Base-by-base conservation (phyloP, 2,329 filamentous ascomycete genomes). In the Xylaria sp. region DNA sequence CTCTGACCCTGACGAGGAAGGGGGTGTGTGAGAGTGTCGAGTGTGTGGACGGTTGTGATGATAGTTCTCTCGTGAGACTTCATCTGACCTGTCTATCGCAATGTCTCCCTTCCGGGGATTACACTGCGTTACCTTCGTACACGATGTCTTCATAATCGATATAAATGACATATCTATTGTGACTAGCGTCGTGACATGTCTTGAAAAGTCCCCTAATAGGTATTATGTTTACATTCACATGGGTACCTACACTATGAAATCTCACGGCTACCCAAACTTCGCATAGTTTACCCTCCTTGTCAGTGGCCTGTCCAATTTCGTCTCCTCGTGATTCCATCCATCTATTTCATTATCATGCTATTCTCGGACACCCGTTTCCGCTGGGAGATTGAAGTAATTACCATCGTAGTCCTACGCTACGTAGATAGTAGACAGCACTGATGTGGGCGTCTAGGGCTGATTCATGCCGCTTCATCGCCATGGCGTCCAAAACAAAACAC, bases 371-470 rank as follows among this genome's bases (percentile, higher is more conserved):
- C 32, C 58, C 42, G 42, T 54, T 47, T 40, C n/a, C 48, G 35
- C 27, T 54, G 32, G 5, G 3, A 40, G 27, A 40, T n/a, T 47
- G 44, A 48, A 12, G 35, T 6, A 55, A 65, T 65, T 48, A 44
- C 23, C 25, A 29, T 44, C 18, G 37, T 44, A 37, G 44, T 57
- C 29, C 55, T 65, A 58, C 32, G 12, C 16, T 54, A 32, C 5
- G 18, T 12, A 21, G 13, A 2, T n/a, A 18, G 13, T n/a, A 18
- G 5, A 44, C 25, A 53, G 5, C 8, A 32, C 51, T 35, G 37
- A 23, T 68, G 61, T 62, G 66, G 61, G 40, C 23, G 61, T 29
- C 54, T 68, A 65, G 50, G 66, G 66, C 66, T 68, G 66, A 64
- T 47, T 53, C 61, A 61, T 61, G 32, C 21, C 50, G 16, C 32